Evolutionary conservation across 2,329 filamentous ascomycete genomes (phyloP).

Genomic region (Fusarium sacchari): DNA sequence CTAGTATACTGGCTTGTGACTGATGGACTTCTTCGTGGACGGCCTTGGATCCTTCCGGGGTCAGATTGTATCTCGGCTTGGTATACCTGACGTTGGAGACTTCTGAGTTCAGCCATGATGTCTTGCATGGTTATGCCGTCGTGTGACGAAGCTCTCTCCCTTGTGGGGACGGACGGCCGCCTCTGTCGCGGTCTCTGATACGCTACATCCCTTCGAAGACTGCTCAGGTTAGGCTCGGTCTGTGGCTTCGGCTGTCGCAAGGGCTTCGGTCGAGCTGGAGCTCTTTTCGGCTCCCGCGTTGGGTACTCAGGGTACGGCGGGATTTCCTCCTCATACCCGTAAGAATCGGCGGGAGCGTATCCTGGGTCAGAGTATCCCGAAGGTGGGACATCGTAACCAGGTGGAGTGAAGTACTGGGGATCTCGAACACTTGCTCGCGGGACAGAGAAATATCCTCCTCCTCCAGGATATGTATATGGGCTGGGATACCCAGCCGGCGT

Average conservation of each 20-base stretch:
- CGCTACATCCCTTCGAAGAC: not conserved
- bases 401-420: not conserved
- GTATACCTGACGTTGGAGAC: not conserved
- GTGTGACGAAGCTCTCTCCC: not conserved
- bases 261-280: not conserved
- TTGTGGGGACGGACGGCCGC: not conserved
- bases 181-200: not conserved
- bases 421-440: not conserved
- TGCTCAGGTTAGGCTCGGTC: not conserved
- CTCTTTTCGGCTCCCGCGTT: not conserved
- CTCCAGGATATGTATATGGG: not conserved
- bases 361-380: not conserved
- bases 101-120: not conserved
- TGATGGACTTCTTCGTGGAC: not conserved
- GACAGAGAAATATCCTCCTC: not conserved
- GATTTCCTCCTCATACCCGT: not conserved
- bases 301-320: not conserved
- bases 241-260: not conserved
- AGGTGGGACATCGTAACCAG: not conserved
- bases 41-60: not conserved
- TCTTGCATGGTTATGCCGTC: not conserved
- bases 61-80: slow-evolving; percentile 2
- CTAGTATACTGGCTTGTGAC: not conserved
- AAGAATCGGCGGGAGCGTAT: not conserved
- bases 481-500: not conserved